These are phyloP conservation scores for Rhodotorula sp. DNA, from an alignment of 1,284 basidiomycete species.

Conservation along the genomic window DNA sequence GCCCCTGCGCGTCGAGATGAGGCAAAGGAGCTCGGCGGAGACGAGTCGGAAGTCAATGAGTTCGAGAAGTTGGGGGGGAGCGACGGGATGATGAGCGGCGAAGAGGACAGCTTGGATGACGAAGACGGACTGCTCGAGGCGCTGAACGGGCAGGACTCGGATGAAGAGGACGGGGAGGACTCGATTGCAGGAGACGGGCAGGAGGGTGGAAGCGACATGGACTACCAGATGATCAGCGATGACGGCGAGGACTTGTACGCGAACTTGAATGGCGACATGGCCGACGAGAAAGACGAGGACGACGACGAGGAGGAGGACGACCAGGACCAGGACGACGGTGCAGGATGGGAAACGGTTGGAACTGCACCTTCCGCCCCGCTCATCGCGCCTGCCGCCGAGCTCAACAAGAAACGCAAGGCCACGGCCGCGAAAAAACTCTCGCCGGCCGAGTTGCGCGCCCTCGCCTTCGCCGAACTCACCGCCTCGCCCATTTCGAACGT, in stretches of 20 bases:
- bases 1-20: background rate
- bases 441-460: constrained; percentile 40
- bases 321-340: constrained; percentile 33
- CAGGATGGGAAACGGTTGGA: constrained; percentile 38
- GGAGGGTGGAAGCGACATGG: constrained; percentile 32
- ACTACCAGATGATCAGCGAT: constrained; percentile 40
- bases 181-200: constrained; percentile 32
- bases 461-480: constrained; percentile 41
- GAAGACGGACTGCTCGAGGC: constrained; percentile 37
- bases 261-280: constrained; percentile 41
- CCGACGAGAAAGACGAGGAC: constrained; percentile 32
- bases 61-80: background rate
- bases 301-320: constrained; percentile 35
- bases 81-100: background rate
- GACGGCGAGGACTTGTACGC: constrained; percentile 38
- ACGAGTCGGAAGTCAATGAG: constrained; percentile 7
- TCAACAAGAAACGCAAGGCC: constrained; percentile 35
- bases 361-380: constrained; percentile 51
- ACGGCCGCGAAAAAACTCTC: constrained; percentile 33
- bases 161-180: constrained; percentile 31
- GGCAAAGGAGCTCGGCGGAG: background rate
- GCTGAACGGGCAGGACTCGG: constrained; percentile 18
- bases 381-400: constrained; percentile 17
- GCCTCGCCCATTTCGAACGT: constrained; percentile 39
- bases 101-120: constrained; percentile 36